Evolutionary conservation across 2,329 filamentous ascomycete genomes (phyloP).

Genomic region (Verticillium klebahnii): DNA sequence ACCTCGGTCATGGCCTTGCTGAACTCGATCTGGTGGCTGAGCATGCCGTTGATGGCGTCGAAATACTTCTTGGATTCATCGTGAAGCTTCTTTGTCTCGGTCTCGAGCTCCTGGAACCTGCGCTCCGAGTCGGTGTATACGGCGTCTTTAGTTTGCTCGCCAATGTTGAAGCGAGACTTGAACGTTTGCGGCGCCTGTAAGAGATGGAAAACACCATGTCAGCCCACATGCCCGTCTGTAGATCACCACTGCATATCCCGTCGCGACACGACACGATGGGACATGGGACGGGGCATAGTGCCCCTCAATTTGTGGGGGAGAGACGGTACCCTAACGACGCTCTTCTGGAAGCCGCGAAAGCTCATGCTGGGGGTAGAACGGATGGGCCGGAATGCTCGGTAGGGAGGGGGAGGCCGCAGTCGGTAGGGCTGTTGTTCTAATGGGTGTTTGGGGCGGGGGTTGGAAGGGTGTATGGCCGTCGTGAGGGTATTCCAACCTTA

Average conservation of each 20-base stretch:
- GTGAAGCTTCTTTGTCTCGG: constrained; percentile 92
- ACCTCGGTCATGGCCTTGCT: constrained; percentile 93
- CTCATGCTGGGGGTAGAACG: constrained; percentile 63
- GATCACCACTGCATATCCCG: neutral
- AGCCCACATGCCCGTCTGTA: neutral
- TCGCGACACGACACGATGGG: neutral
- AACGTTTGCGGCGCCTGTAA: constrained; percentile 79
- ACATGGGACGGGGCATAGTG: neutral
- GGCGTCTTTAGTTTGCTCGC: constrained; percentile 90
- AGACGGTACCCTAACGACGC: constrained; percentile 69
- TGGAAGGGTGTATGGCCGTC: constrained; percentile 7
- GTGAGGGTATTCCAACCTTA: constrained; percentile 13
- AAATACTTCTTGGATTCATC: constrained; percentile 98
- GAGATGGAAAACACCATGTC: neutral
- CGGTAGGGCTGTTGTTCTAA: constrained; percentile 2
- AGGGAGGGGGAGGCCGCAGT: constrained; percentile 5
- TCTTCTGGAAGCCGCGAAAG: constrained; percentile 94
- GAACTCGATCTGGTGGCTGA: constrained; percentile 96
- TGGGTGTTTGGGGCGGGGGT: constrained; percentile 4
- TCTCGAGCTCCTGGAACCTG: constrained; percentile 89
- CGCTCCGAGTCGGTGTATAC: constrained; percentile 94
- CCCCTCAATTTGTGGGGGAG: constrained; percentile 17
- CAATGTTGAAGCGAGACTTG: constrained; percentile 90
- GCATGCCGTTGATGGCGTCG: constrained; percentile 96
- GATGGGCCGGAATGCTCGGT: constrained; percentile 6